A percentile compares a stretch with the other conserved stretches of the same genome.
phyloP scores from a whole-genome alignment of 148 eudicot species.

The Rhododendron mucronatum region DNA sequence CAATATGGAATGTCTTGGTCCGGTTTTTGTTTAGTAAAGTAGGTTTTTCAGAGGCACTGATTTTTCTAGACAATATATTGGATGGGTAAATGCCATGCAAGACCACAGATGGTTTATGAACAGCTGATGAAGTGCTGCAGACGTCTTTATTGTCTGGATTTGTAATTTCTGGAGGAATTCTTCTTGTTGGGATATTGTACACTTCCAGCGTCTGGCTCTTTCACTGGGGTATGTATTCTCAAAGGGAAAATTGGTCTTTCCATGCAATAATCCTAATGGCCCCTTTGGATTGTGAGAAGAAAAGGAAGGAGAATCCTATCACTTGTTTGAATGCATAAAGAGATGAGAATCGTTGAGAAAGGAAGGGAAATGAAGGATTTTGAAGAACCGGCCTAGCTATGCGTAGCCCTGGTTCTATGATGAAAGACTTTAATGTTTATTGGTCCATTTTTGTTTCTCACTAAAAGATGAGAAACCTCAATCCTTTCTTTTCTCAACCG shows the following conservation, averaged over 20 bases:
- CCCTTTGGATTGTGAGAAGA: not conserved
- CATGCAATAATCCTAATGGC: not conserved
- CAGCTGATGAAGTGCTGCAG: too few species aligned
- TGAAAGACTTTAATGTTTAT: not conserved
- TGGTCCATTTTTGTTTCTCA: not conserved
- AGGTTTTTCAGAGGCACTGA: conserved; percentile 20
- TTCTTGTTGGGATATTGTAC: not conserved
- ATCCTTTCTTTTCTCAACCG: not conserved
- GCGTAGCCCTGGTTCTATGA: not conserved
- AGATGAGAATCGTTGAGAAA: not conserved
- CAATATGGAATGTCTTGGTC: conserved; percentile 54
- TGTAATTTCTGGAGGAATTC: not conserved
- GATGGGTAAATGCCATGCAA: not conserved
- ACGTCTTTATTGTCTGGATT: not conserved
- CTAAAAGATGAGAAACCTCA: not conserved
- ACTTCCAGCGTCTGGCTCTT: not conserved
- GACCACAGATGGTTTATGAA: not conserved
- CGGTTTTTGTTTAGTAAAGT: conserved; percentile 39
- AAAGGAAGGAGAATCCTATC: not conserved
- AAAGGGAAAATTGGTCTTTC: not conserved
- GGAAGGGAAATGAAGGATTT: not conserved
- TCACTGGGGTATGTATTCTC: not conserved
- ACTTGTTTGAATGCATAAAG: not conserved
- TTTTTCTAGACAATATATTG: conserved; percentile 21
- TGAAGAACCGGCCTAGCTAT: not conserved